Percentiles rank a stretch among this genome's conserved stretches.
Conservation (phyloP, 495 filamentous ascomycete genomes). For the Annulohypoxylon nitens region DNA sequence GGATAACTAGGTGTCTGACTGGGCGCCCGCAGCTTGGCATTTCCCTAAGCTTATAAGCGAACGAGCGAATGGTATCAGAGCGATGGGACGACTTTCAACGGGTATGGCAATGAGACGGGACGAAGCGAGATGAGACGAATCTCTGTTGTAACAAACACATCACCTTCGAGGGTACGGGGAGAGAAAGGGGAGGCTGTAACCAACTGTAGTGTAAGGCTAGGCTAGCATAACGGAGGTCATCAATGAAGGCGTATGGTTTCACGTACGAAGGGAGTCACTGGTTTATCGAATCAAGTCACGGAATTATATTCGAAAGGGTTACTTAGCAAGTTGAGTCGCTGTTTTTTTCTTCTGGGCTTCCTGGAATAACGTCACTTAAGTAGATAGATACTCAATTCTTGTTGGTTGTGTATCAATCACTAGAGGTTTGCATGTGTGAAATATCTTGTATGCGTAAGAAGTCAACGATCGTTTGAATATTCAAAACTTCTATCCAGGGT, state of each 20-base stretch:
- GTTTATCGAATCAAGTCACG: constrained; percentile 7
- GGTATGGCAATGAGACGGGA: not conserved
- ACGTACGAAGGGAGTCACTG: constrained; percentile 34
- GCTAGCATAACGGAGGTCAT: constrained; percentile 17
- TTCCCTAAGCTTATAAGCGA: not conserved
- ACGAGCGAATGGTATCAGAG: not conserved
- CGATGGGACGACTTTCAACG: not conserved
- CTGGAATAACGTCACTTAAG: not conserved
- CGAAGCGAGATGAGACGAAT: not conserved
- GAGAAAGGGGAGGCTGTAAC: constrained; percentile 7
- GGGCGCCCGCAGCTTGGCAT: no score
- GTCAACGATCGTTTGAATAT: not conserved
- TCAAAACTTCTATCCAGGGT: not conserved
- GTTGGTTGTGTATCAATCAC: not conserved
- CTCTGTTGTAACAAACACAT: constrained; percentile 5
- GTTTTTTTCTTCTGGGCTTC: not conserved
- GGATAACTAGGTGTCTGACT: constrained; percentile 47
- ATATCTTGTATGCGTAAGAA: not conserved
- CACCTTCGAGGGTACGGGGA: not conserved
- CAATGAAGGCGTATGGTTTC: constrained; percentile 23
- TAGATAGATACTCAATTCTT: not conserved
- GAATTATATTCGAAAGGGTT: not conserved
- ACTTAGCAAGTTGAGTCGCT: not conserved
- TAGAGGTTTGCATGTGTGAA: not conserved
- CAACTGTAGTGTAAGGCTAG: constrained; percentile 28